phyloP scores from a whole-genome alignment of 805 yeast genomes.

The Maudiozyma barnettii region DNA sequence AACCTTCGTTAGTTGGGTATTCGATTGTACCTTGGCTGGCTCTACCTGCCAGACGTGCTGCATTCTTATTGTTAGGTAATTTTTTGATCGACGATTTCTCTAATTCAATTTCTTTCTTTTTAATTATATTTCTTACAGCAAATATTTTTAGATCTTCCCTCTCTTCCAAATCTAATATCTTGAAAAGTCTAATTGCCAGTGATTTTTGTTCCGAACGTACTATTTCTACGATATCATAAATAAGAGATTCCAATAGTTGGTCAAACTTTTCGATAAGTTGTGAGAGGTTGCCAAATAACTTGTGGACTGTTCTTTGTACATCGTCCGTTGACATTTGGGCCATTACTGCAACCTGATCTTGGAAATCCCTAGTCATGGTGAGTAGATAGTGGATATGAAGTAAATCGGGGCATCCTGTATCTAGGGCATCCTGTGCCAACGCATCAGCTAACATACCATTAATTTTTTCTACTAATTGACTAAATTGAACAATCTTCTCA shows the following conservation, averaged over 20 bases:
- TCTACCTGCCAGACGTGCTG: constrained; percentile 10
- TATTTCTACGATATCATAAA: constrained; percentile 61
- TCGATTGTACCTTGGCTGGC: constrained; percentile 8
- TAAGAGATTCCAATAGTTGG: constrained; percentile 51
- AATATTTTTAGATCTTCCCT: constrained; percentile 57
- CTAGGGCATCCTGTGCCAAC: constrained; percentile 18
- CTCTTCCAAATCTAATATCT: constrained; percentile 73
- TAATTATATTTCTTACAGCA: constrained; percentile 27
- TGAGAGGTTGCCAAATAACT: constrained; percentile 26
- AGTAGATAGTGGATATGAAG: constrained; percentile 61
- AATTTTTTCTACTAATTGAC: constrained; percentile 40
- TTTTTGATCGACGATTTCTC: constrained; percentile 23
- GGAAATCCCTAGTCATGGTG: constrained; percentile 64
- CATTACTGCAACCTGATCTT: constrained; percentile 59
- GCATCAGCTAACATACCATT: constrained; percentile 44
- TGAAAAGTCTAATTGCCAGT: constrained; percentile 60
- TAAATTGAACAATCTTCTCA: constrained; percentile 49
- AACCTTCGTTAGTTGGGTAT: constrained; percentile 25
- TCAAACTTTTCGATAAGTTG: constrained; percentile 51
- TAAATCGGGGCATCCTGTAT: constrained; percentile 44
- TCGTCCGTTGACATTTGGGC: constrained; percentile 50
- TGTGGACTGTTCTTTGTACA: constrained; percentile 53
- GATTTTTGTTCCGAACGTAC: constrained; percentile 59
- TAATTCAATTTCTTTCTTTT: constrained; percentile 24
- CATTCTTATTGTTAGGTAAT: constrained; percentile 16